Base-by-base conservation (phyloP, 163 green algal genomes). In the Prototheca wickerhamii region DNA sequence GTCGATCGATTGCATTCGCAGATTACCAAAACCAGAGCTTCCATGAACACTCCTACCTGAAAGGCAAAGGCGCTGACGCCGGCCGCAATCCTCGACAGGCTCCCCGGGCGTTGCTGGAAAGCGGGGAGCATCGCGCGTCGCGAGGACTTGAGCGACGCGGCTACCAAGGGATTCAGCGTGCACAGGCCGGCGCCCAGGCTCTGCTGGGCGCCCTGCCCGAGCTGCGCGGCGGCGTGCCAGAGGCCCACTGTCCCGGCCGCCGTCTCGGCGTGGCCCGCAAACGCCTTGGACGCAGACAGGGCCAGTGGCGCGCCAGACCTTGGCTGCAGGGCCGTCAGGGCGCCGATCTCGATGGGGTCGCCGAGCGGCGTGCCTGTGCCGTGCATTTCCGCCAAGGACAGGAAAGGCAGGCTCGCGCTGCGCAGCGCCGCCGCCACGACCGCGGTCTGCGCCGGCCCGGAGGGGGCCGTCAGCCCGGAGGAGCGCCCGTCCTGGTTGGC, bases 271-370 rank as follows among this genome's bases (percentile, higher is more conserved):
- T 95, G 88, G 4, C 88, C 87, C 1, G 76, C n/a, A 12, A 61
- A 70, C 0, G 84, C 81, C 71, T 95, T 94, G 66, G 70, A 79
- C 26, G 82, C 76, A 4, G 72, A 50, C 25, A 91, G 65, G 25
- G 58, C 42, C 21, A 77, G 42, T 18, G 42, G 42, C 15, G 42
- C 15, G 42, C 15, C 42, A 18, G n/a, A n/a, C n/a, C n/a, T n/a
- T 54, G 46, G 46, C 46, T 42, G 52, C 52, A 1, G 18, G 2
- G 73, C 81, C 5, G 71, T 68, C 23, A 78, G 68, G 4, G 88
- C 87, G 23, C 83, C 84, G 5, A 95, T 58, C 69, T 95, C 88
- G 55, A 95, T 95, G 28, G 88, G 87, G 42, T 93, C 86, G 10
- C 85, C 84, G 52, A 92, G 69, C 0, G 75, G 65, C 20, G 85